Base-by-base conservation (phyloP, 1,284 basidiomycete genomes). In the Ganoderma meredithae region DNA sequence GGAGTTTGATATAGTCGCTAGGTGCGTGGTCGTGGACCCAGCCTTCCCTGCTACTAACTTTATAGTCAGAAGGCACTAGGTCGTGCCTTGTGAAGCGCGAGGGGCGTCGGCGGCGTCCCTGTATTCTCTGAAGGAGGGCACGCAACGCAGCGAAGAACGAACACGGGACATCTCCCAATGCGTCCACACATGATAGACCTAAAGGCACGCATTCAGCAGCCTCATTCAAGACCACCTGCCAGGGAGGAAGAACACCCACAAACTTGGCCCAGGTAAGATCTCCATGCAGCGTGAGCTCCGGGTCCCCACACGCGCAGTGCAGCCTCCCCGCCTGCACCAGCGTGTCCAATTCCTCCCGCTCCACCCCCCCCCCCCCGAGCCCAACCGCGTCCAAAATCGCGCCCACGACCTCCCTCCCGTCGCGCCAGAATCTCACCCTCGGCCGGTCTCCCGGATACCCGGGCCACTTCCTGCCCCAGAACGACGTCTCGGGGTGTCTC, bases 301-400 rank as follows among this genome's bases (percentile, higher is more conserved):
- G 69, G 17, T 67, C 66, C 3, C 63, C 63, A 17, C 69, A 70
- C 22, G 64, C 36, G 55, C 69, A 70, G 27, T 65, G 65, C 40
- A 70, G 41, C 39, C 64, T n/a, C 5, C 64, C 64, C 2, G 7
- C 3, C 9, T 49, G 49, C 4, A 65, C 49, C 13, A 44, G 39
- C 39, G 13, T 25, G 19, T 55, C 44, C n/a, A 65, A 12, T 12
- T 7, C 10, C 5, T 7, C 9, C 27, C 44, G 47, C 25, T 10
- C 13, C 6, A 47, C 36, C 25, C 22, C 15, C 36, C 39, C 25
- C 36, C 22, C 10, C 36, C 22, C 9, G 17, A 25, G 25, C 4
- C 36, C 36, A 0, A 25, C 25, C 31, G 19, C 27, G 3, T 58
- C n/a, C 13, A 59, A 10, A 25, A 33, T n/a, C 19, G 22, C 49